Conservation (phyloP, 2,329 filamentous ascomycete genomes). For the Byssoonygena ceratinophila region DNA sequence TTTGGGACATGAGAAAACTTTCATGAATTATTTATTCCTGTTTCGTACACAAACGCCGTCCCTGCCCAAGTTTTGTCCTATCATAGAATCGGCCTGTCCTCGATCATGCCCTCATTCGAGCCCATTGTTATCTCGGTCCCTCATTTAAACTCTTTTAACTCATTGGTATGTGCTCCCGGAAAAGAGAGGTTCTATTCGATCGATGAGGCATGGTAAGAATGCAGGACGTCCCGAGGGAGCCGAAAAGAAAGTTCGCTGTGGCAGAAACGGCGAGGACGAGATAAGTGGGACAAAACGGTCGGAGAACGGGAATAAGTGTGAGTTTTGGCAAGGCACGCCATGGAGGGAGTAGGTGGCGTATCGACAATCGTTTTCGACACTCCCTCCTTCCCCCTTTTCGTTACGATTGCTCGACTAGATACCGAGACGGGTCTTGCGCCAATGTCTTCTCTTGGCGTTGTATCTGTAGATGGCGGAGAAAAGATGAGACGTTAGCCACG, state of each 20-base stretch:
- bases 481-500: neutral
- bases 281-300: neutral
- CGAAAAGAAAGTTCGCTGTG: neutral
- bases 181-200: neutral
- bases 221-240: neutral
- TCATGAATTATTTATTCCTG: slow-evolving; percentile 10
- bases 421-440: slow-evolving; percentile 99
- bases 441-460: slow-evolving; percentile 99
- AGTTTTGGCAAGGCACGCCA: neutral
- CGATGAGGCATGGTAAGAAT: neutral
- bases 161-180: neutral
- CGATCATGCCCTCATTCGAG: neutral
- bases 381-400: neutral
- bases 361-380: neutral
- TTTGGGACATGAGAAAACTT: slow-evolving; percentile 2
- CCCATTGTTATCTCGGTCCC: neutral
- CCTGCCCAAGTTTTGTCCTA: slow-evolving; percentile 1
- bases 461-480: slow-evolving; percentile 53
- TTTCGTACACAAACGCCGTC: slow-evolving; percentile 6
- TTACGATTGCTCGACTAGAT: slow-evolving; percentile 62
- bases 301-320: neutral
- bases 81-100: neutral
- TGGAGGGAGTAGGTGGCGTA: neutral
- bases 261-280: neutral
- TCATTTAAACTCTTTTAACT: neutral